Evolutionary conservation across 768 basidiomycete species (phyloP), one percentile per base, ranked within the genome.

Genomic region (Phlebiopsis flavidoalba): DNA sequence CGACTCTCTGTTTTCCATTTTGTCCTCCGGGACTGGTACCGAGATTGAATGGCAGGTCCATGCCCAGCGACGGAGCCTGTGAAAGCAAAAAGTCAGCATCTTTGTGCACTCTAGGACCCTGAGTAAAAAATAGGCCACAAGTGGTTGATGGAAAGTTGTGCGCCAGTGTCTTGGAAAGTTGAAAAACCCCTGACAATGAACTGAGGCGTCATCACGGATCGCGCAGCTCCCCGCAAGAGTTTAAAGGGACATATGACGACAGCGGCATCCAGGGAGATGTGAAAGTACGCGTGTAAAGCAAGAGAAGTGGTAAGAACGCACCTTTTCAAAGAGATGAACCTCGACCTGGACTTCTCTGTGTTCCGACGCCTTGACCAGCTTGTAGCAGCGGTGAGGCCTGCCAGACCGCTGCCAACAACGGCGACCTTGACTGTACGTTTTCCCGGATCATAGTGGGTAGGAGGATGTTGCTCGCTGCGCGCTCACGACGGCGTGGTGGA

Each of bases 241-340:
- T 33, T n/a, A n/a, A 21, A 53, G 17, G 52, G 12, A 12, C 10
- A 5, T 3, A 22, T 51, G 22, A 19, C 31, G 19, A 21, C 19
- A 51, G 19, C 14, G 49, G 19, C 49, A 19, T 33, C 12, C 49
- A 12, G 11, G 40, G 55, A 43, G 36, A 8, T 46, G 48, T n/a
- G 8, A 17, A 43, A 17, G 40, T 12, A 17, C 40, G 17, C 17
- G 17, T 43, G 8, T 12, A 43, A 36, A 36, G 21, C 17, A 36
- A 31, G 52, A 17, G 19, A 21, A 53, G 8, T 8, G 17, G 4
- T 1, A n/a, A 17, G n/a, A 5, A 21, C 33, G 35, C 63, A 87
- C 89, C 77, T 88, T 89, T 70, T 91, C 89, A 57, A 91, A 86
- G 1, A 93, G 59, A 71, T 87, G 87, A 0, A 91, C 85, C 59